A percentile compares a stretch with the other conserved stretches of the same genome.
These are phyloP conservation scores for Passiflora organensis DNA, from an alignment of 345 rosid species.

Conservation along the genomic window DNA sequence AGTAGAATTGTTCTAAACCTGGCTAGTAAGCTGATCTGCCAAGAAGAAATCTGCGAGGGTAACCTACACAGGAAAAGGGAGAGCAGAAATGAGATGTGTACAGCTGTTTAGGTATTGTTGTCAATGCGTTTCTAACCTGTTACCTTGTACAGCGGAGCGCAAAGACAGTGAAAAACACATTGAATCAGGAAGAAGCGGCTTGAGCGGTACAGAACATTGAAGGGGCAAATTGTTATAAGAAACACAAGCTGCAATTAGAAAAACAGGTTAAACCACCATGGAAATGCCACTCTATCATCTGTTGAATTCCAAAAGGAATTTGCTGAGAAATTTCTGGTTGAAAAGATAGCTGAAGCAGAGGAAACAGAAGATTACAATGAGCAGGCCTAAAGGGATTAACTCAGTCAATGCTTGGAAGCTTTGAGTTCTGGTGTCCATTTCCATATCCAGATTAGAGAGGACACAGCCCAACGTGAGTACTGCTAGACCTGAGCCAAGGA, in stretches of 20 bases:
- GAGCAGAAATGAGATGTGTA: not conserved
- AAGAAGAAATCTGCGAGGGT: slow-evolving; percentile 80
- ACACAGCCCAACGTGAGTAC: slow-evolving; percentile 48
- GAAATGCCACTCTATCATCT: not conserved
- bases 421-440: slow-evolving; percentile 66
- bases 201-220: slow-evolving; percentile 57
- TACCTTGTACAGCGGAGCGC: slow-evolving; percentile 77
- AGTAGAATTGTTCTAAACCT: slow-evolving; percentile 30
- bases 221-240: slow-evolving; percentile 46
- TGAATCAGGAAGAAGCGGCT: slow-evolving; percentile 52
- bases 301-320: not conserved
- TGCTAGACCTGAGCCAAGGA: slow-evolving; percentile 45
- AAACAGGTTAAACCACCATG: not conserved
- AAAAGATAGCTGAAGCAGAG: not conserved
- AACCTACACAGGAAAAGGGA: slow-evolving; percentile 40
- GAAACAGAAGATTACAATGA: slow-evolving; percentile 36
- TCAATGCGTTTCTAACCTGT: not conserved
- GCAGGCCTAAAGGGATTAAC: slow-evolving; percentile 55
- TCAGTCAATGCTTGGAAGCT: slow-evolving; percentile 56
- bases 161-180: slow-evolving; percentile 43
- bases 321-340: not conserved
- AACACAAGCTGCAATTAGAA: slow-evolving; percentile 37
- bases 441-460: slow-evolving; percentile 74
- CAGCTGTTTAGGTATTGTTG: not conserved
- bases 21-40: slow-evolving; percentile 85